Conservation (phyloP, 2,329 filamentous ascomycete species). For the Fusarium napiforme region DNA sequence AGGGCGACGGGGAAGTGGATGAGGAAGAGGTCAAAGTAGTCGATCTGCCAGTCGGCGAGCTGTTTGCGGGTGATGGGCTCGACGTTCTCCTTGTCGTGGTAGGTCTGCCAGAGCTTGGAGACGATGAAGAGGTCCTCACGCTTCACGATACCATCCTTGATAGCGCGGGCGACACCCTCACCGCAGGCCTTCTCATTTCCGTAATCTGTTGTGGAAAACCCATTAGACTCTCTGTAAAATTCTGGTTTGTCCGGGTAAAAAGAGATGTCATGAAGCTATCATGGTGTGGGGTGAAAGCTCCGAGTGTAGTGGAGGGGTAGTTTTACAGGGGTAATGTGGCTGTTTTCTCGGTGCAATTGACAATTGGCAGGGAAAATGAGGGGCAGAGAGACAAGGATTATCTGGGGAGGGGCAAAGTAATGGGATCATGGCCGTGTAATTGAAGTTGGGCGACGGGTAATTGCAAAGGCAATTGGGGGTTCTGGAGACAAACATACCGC, state of each 20-base stretch:
- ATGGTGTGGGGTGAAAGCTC: constrained; percentile 18
- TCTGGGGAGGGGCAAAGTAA: constrained; percentile 28
- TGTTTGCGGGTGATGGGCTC: constrained; percentile 80
- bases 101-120: constrained; percentile 93
- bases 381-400: constrained; percentile 16
- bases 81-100: constrained; percentile 83
- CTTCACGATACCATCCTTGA: constrained; percentile 83
- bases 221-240: constrained; percentile 9
- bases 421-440: constrained; percentile 11
- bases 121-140: constrained; percentile 91
- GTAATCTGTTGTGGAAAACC: constrained; percentile 68
- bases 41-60: constrained; percentile 83
- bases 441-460: constrained; percentile 10
- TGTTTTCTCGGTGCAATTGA: constrained; percentile 44
- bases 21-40: constrained; percentile 91
- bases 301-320: constrained; percentile 33
- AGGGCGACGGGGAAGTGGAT: constrained; percentile 91
- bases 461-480: neutral
- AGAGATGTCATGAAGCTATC: constrained; percentile 32
- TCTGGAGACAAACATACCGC: constrained; percentile 57
- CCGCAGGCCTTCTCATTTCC: constrained; percentile 84
- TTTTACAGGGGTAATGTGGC: constrained; percentile 41
- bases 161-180: constrained; percentile 80
- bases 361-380: constrained; percentile 37
- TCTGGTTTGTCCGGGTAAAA: constrained; percentile 4